Conservation (phyloP, 768 basidiomycete genomes). For the Chalciporus sphaerocephalus region DNA sequence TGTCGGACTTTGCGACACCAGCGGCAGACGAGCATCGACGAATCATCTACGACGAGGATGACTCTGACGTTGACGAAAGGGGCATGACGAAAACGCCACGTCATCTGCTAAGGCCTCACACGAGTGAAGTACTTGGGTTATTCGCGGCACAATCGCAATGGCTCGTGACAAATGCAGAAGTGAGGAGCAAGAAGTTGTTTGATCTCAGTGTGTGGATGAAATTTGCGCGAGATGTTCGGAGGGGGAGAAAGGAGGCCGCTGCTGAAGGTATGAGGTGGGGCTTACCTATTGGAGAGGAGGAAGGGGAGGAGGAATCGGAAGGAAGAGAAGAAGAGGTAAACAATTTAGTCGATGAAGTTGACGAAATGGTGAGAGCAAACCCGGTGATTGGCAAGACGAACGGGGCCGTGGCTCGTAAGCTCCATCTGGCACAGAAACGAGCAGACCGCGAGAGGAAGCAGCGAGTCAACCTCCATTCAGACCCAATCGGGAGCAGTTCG, state of each 20-base stretch:
- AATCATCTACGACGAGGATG: constrained; percentile 34
- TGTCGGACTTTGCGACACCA: constrained; percentile 25
- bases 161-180: constrained; percentile 48
- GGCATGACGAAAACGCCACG: constrained; percentile 33
- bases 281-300: constrained; percentile 15
- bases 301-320: constrained; percentile 2
- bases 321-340: not conserved
- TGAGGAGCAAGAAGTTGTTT: constrained; percentile 31
- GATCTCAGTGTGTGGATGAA: constrained; percentile 44
- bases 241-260: constrained; percentile 32
- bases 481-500: constrained; percentile 1
- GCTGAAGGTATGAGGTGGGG: constrained; percentile 22
- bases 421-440: constrained; percentile 16
- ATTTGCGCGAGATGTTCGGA: constrained; percentile 38
- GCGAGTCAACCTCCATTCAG: not conserved
- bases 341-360: not conserved
- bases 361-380: constrained; percentile 16
- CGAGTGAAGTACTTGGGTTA: constrained; percentile 44
- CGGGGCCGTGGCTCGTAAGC: constrained; percentile 14
- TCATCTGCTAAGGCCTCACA: constrained; percentile 45
- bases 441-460: not conserved
- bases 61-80: constrained; percentile 28
- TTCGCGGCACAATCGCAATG: constrained; percentile 58
- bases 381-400: constrained; percentile 29
- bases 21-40: constrained; percentile 28